These are phyloP conservation scores for Colletotrichum spaethianum DNA, from an alignment of 2,329 filamentous ascomycete genomes.

Conservation along the genomic window DNA sequence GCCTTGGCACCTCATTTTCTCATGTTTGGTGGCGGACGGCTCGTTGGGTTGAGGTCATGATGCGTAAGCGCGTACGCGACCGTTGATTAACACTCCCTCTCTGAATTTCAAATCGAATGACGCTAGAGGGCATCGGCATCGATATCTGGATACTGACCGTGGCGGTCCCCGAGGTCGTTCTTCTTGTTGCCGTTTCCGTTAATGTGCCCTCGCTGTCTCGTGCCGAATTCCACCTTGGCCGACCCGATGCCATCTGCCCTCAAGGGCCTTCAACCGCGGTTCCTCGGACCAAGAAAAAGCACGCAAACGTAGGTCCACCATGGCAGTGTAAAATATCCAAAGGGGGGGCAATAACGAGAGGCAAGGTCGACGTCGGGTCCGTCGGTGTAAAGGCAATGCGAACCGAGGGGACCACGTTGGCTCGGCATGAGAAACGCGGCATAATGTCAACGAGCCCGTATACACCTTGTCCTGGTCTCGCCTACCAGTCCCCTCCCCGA, in stretches of 20 bases:
- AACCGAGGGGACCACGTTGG: conserved; percentile 31
- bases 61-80: neutral
- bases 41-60: neutral
- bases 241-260: neutral
- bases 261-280: neutral
- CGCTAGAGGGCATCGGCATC: neutral
- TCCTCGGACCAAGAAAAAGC: conserved; percentile 4
- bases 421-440: neutral
- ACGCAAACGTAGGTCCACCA: conserved; percentile 11
- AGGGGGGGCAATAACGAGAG: neutral
- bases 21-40: neutral
- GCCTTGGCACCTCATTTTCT: neutral
- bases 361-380: neutral
- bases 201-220: neutral
- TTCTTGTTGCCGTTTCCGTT: neutral
- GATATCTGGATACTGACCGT: neutral
- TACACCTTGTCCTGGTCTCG: neutral
- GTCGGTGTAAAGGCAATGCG: conserved; percentile 26
- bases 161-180: neutral
- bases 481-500: no score
- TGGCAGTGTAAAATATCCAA: neutral
- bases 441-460: neutral
- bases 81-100: neutral
- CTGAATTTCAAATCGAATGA: neutral
- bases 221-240: conserved; percentile 31